phyloP scores from a whole-genome alignment of 139 green algal genomes.

The Chlorella sorokiniana region DNA sequence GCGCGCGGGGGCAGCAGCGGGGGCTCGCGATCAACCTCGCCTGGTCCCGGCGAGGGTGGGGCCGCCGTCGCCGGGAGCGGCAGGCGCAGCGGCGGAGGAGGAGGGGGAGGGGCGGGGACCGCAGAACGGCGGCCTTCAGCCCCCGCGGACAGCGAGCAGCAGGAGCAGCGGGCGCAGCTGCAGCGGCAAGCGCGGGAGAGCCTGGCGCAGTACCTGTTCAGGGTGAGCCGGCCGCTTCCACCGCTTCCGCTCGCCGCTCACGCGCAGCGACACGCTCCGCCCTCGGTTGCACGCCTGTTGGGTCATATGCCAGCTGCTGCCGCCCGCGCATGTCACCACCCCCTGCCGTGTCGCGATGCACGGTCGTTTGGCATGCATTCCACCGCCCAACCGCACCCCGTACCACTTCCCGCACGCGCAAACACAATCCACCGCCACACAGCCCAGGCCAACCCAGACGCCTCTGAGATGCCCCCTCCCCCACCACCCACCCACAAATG shows the following conservation, averaged over 20 bases:
- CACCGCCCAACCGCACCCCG: too few relatives aligned
- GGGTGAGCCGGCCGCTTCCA: background rate
- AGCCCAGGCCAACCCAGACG: background rate
- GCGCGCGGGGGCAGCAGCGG: too few relatives aligned
- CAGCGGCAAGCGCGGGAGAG: slow-evolving; percentile 11
- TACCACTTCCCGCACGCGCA: too few relatives aligned
- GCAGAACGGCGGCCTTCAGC: slow-evolving; percentile 1
- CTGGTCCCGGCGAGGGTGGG: background rate
- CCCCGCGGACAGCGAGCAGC: background rate
- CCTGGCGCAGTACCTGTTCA: slow-evolving; percentile 46
- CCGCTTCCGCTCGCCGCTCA: background rate
- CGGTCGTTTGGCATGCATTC: too few relatives aligned
- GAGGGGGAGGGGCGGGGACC: background rate
- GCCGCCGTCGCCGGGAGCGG: background rate
- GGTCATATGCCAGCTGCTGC: too few relatives aligned
- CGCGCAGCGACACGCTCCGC: background rate
- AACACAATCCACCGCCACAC: background rate
- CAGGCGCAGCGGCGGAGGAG: slow-evolving; percentile 3
- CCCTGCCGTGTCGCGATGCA: too few relatives aligned
- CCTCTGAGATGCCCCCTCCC: background rate
- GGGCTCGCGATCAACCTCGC: too few relatives aligned
- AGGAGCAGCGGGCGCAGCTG: slow-evolving; percentile 28
- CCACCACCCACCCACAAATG: background rate
- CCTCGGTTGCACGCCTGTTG: too few relatives aligned
- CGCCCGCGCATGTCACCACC: too few relatives aligned